These are phyloP conservation scores for Helotiales sp. DNA, from an alignment of 2,329 filamentous ascomycete species.

Conservation along the genomic window DNA sequence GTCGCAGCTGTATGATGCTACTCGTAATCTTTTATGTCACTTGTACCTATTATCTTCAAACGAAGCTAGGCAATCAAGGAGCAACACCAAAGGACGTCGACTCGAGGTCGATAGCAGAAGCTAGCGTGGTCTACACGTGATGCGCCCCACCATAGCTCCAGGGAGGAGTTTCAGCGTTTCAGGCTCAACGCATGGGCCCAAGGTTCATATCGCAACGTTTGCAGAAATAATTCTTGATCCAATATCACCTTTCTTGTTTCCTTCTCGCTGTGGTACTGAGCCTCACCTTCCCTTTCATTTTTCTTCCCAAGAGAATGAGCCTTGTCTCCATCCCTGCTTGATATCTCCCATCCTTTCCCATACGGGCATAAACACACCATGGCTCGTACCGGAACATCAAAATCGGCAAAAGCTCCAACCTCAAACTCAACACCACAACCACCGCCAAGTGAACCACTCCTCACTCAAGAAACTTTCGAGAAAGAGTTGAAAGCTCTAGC, in stretches of 20 bases:
- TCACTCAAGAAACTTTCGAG: slow-evolving; percentile 37
- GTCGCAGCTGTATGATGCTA: too few species aligned
- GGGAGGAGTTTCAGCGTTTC: slow-evolving; percentile 20
- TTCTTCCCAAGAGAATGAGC: not conserved
- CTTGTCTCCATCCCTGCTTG: not conserved
- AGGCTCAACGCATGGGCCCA: slow-evolving; percentile 23
- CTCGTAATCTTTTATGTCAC: too few species aligned
- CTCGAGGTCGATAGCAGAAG: not conserved
- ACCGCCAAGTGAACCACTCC: slow-evolving; percentile 21
- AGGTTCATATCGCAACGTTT: slow-evolving; percentile 19
- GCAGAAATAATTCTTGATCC: slow-evolving; percentile 6
- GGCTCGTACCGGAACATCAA: slow-evolving; percentile 15
- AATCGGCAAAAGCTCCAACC: slow-evolving; percentile 15
- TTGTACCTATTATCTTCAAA: not conserved
- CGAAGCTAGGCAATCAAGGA: too few species aligned
- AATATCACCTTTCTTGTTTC: not conserved
- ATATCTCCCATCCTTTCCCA: not conserved
- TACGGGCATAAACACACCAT: slow-evolving; percentile 12
- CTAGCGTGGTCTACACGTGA: slow-evolving; percentile 2
- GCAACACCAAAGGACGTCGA: not conserved
- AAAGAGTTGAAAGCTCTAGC: slow-evolving; percentile 36
- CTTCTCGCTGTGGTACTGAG: not conserved
- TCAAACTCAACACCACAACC: too few species aligned
- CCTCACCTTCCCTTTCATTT: not conserved
- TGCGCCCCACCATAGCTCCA: not conserved